Conservation (phyloP, 2,329 filamentous ascomycete species). For the Knoxdaviesia capensis region DNA sequence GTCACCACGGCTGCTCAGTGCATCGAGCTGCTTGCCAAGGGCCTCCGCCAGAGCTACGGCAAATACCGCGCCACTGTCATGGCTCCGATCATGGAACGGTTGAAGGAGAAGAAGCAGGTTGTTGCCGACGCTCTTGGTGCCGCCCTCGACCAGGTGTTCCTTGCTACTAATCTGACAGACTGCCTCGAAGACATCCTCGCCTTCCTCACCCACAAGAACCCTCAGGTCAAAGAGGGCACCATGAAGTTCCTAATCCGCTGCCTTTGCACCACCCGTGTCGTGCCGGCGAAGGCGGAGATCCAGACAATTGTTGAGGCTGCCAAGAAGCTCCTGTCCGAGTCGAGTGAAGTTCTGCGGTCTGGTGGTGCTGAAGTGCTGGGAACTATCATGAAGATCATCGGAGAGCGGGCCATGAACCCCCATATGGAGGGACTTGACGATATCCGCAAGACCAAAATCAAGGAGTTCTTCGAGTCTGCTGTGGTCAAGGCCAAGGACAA, state of each 20-base stretch:
- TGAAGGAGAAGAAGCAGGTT: slow-evolving; percentile 91
- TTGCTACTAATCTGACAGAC: slow-evolving; percentile 53
- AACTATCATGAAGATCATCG: slow-evolving; percentile 96
- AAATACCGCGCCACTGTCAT: slow-evolving; percentile 70
- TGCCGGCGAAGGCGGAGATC: slow-evolving; percentile 69
- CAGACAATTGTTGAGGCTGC: slow-evolving; percentile 68
- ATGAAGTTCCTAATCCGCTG: slow-evolving; percentile 85
- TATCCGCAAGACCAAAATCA: slow-evolving; percentile 87
- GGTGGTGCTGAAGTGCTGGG: slow-evolving; percentile 84
- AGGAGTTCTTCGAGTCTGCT: slow-evolving; percentile 61
- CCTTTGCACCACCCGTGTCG: slow-evolving; percentile 61
- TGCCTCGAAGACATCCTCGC: slow-evolving; percentile 80
- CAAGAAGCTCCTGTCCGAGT: slow-evolving; percentile 81
- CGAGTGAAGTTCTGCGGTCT: slow-evolving; percentile 64
- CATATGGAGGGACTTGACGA: slow-evolving; percentile 87
- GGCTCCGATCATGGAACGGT: slow-evolving; percentile 76
- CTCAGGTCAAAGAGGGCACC: slow-evolving; percentile 89
- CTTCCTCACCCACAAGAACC: slow-evolving; percentile 84
- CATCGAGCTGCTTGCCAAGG: slow-evolving; percentile 74
- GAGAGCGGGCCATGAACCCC: slow-evolving; percentile 84
- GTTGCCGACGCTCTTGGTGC: slow-evolving; percentile 76
- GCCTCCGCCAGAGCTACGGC: slow-evolving; percentile 54
- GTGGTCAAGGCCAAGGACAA: slow-evolving; percentile 37
- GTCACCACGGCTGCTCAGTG: slow-evolving; percentile 87
- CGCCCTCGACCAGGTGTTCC: slow-evolving; percentile 54